Evolutionary conservation across 345 rosid species (phyloP).

Genomic region (Cardamine resedifolia): DNA sequence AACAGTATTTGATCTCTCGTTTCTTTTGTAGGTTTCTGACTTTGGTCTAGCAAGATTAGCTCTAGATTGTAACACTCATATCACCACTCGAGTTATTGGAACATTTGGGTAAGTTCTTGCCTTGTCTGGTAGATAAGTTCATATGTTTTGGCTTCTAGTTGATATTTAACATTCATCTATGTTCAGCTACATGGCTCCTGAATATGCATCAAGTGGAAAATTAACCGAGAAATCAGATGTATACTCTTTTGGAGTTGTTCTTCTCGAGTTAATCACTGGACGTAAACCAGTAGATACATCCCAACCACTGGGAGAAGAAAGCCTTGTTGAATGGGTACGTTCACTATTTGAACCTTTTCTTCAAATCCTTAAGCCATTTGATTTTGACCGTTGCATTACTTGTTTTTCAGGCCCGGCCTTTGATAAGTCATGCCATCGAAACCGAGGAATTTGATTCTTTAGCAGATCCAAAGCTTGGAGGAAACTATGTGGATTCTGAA

Average conservation of each 20-base stretch:
- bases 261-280: conserved; percentile 93
- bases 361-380: neutral
- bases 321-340: conserved; percentile 95
- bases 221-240: conserved; percentile 95
- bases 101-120: conserved; percentile 76
- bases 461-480: conserved; percentile 78
- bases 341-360: neutral
- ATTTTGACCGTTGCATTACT: neutral
- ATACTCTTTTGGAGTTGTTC: conserved; percentile 91
- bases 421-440: conserved; percentile 74
- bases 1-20: conserved; percentile 21
- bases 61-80: conserved; percentile 81
- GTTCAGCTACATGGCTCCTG: conserved; percentile 96
- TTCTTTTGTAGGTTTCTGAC: conserved; percentile 76
- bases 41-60: conserved; percentile 98
- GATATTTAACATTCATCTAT: neutral
- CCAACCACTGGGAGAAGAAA: conserved; percentile 87
- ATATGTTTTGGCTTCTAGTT: neutral
- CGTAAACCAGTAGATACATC: conserved; percentile 90
- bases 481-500: conserved; percentile 61
- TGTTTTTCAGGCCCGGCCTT: conserved; percentile 73
- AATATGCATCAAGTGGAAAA: conserved; percentile 96
- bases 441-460: conserved; percentile 57
- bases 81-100: conserved; percentile 95
- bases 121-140: neutral